Evolutionary conservation across 371 early-diverging fungal genomes (phyloP).

Genomic region (Mucor piriformis): DNA sequence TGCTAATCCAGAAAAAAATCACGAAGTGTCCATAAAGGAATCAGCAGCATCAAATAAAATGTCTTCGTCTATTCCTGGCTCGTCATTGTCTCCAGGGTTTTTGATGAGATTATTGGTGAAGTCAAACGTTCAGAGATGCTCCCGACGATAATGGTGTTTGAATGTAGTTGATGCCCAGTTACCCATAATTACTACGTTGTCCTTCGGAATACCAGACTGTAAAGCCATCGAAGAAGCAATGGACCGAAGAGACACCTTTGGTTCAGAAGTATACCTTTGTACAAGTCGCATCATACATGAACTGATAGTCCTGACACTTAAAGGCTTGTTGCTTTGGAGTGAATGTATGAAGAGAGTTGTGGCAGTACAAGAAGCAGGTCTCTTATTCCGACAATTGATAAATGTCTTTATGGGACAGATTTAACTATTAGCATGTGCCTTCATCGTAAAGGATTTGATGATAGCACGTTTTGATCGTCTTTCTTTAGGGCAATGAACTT

Average conservation of each 20-base stretch:
- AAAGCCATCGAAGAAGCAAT: conserved; percentile 8
- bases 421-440: background rate
- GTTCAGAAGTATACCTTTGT: conserved; percentile 1
- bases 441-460: conserved; percentile 14
- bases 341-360: too few relatives aligned
- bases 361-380: too few relatives aligned
- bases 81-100: background rate
- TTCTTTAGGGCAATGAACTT: conserved; percentile 6
- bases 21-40: background rate
- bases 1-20: too few relatives aligned
- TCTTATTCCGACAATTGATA: too few relatives aligned
- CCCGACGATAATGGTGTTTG: conserved; percentile 17
- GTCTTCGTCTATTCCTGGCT: too few relatives aligned
- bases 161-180: too few relatives aligned
- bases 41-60: conserved; percentile 1
- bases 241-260: background rate
- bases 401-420: background rate
- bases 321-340: too few relatives aligned
- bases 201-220: too few relatives aligned
- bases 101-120: conserved; percentile 4
- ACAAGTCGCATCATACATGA: too few relatives aligned
- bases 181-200: too few relatives aligned
- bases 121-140: conserved; percentile 7
- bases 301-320: too few relatives aligned
- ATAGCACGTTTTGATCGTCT: too few relatives aligned